Evolutionary conservation across 352 stramenopile species (phyloP), one percentile per base, ranked within the genome.

Genomic region (Sclerospora graminicola): DNA sequence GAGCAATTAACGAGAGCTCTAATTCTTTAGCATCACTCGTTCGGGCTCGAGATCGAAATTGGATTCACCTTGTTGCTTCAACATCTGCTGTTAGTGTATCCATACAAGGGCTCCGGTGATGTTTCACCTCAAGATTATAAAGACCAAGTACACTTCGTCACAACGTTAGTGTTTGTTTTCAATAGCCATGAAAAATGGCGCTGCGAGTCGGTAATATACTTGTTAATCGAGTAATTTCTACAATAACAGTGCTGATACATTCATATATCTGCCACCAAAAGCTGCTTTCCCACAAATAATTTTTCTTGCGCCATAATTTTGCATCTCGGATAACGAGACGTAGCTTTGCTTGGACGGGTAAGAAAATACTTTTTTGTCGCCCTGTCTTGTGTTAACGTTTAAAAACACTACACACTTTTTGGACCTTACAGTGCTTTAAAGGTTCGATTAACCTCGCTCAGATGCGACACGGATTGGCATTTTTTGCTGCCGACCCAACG

Each of bases 201-300:
- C 9, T 90, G 79, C 41, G 79, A 90, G 21, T 65, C 63, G 13
- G 70, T 84, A 51, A 40, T 57, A n/a, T 26, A 2, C 5, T 45
- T 8, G 13, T 13, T 47, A 16, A 24, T 8, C 20, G 14, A 15
- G 6, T 37, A 30, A 15, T 15, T 9, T 10, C 9, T 33, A 6
- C 28, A 15, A 8, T 29, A 5, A 28, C 46, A 48, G 58, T 24
- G 16, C 18, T 30, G 32, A 35, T n/a, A n/a, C n/a, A n/a, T n/a
- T 53, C 14, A 33, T 42, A n/a, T 24, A 10, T n/a, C 15, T 15
- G 15, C 33, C 8, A 21, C 44, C 30, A 89, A 70, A 73, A 95
- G 15, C 64, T 95, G 31, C 66, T 96, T 30, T n/a, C 86, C 10
- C 83, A 96, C 52, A 84, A 96, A 57, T 95, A 94, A 41, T 82